phyloP scores from a whole-genome alignment of 1,139 yeast species.

The Petasospora rhodanensis region DNA sequence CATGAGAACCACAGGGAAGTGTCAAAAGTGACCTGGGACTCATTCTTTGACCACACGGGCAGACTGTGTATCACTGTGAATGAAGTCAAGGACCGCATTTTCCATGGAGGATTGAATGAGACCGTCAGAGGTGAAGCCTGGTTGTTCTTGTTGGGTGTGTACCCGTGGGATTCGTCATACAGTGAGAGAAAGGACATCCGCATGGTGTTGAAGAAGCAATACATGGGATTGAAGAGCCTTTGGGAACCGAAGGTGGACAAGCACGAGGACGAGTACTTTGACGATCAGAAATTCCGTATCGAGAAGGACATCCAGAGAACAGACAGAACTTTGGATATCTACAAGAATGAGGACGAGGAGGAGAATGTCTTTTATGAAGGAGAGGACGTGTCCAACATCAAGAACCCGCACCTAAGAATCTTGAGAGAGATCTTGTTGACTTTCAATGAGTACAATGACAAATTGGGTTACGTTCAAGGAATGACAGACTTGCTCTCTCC shows the following conservation, averaged over 20 bases:
- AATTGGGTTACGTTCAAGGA: constrained; percentile 95
- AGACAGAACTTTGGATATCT: constrained; percentile 70
- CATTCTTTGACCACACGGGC: constrained; percentile 78
- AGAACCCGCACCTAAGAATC: constrained; percentile 62
- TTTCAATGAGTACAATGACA: constrained; percentile 76
- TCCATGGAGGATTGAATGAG: constrained; percentile 80
- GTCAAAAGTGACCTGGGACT: constrained; percentile 72
- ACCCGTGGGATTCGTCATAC: constrained; percentile 79
- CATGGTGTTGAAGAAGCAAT: constrained; percentile 57
- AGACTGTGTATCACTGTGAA: constrained; percentile 60
- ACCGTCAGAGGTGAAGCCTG: constrained; percentile 71
- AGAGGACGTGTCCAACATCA: constrained; percentile 46
- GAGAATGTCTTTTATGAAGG: constrained; percentile 32
- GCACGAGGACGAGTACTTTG: constrained; percentile 72
- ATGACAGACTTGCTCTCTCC: constrained; percentile 95
- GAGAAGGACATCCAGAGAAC: constrained; percentile 94
- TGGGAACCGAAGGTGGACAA: constrained; percentile 50
- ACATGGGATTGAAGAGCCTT: constrained; percentile 67
- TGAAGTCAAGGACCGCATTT: constrained; percentile 77
- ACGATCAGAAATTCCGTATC: constrained; percentile 81
- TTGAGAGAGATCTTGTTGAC: constrained; percentile 79
- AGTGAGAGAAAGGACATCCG: constrained; percentile 61
- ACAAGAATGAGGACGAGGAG: constrained; percentile 39
- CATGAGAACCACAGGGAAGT: constrained; percentile 62
- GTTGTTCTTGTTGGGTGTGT: constrained; percentile 78